Evolutionary conservation across 108 stramenopile genomes (phyloP), one percentile per base, ranked within the genome.

Genomic region (Cyclotella distinguenda): DNA sequence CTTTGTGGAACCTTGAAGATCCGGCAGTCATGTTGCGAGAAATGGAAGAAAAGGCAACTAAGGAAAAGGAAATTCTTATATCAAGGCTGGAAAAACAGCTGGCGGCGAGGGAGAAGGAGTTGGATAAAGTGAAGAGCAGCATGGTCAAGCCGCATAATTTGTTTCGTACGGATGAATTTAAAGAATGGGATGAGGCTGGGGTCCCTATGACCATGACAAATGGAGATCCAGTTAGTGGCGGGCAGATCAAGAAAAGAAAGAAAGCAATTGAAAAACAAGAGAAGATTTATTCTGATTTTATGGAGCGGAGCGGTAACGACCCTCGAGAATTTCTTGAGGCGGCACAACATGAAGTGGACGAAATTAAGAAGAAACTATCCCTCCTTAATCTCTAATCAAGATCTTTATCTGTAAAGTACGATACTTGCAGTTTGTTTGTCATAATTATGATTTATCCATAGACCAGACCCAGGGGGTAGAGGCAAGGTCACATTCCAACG

Each of bases 1-100:
- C 87, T 0, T 69, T 88, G 59, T 97, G 97, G 97, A 97, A 97
- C 28, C 76, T 91, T 52, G 96, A 84, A 66, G 92, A 96, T 63
- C 96, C 96, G 1, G 91, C 72, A 62, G 85, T 68, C 12, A 77
- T 96, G 65, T 56, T 72, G 47, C 78, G 68, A 44, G 95, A 96
- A 78, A 65, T 83, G 55, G 91, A 89, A 61, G 74, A 90, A 46
- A 82, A 85, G 62, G 62, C 79, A 36, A 61, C 67, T 43, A 86
- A 82, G 67, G 59, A 54, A 39, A 59, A 34, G 51, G 84, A 72
- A 68, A 70, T 52, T 28, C 56, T 64, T 53, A 80, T 76, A 71
- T 72, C 59, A 63, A 86, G 70, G 71, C 57, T 52, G 48, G 74
- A 70, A 73, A 82, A 62, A 85, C 85, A 53, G 42, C 71, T 81